Evolutionary conservation across 2,329 filamentous ascomycete genomes (phyloP), one percentile per base, ranked within the genome.

Genomic region (Akanthomyces dipterigenus): DNA sequence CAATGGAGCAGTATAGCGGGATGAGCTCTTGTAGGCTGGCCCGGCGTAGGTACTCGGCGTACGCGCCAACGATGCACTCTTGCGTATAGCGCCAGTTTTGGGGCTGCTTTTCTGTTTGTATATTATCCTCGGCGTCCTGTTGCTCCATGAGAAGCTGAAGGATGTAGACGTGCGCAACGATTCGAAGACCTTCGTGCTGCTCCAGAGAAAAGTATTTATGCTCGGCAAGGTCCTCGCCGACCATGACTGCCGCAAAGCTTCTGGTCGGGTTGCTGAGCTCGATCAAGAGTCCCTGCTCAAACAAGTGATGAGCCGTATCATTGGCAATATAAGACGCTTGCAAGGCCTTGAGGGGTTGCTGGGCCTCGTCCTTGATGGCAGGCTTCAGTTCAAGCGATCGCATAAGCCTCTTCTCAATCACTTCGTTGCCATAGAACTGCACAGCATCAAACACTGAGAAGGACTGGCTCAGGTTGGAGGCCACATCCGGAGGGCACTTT

Each of bases 1-100:
- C 79, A 67, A 91, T 88, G 9, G 91, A 91, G 64, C 90, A 93
- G 72, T 99, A 99, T 1, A 96, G 78, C 0, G 95, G 93, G 60
- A 96, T 89, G 46, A 95, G 77, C 64, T 93, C 88, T 63, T 89
- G 85, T 60, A 95, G 84, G 38, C 86, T 85, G 18, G 85, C 84
- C 51, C 88, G 80, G 48, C 90, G 86, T 42, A 99, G 77, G 63
- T 89, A 87, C 67, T 89, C 89, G 60, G 96, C 88, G 71, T 98
- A 98, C 4, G 85, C 87, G 1, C 89, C 86, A 57, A 97, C 79
- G 51, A 93, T 85, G 68, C 90, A 91, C 69, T 96, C 89, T 65
- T 87, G 82, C 18, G 80, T 81, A 56, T 78, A 76, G 38, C 76
- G 73, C 59, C 67, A 67, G 22, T 68, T 67, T 9, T 64, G 63